A percentile compares a stretch with the other conserved stretches of the same genome.
phyloP scores from a whole-genome alignment of 352 stramenopile genomes.

The Phytophthora megakarya region DNA sequence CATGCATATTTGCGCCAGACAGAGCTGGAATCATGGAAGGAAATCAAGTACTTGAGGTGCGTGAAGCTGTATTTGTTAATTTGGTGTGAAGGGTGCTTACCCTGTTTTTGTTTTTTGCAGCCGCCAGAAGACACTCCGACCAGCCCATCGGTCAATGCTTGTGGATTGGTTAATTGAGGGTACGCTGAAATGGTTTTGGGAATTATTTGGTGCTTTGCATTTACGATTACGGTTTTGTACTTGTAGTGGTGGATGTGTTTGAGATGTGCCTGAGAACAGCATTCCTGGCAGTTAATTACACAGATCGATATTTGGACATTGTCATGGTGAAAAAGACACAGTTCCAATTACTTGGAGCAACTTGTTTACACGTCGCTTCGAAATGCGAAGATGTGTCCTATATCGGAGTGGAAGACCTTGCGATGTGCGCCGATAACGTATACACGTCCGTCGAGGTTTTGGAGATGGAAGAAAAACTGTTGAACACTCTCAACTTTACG shows the following conservation, averaged over 20 bases:
- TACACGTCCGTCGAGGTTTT: constrained; percentile 90
- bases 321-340: constrained; percentile 90
- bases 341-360: constrained; percentile 91
- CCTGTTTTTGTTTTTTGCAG: constrained; percentile 30
- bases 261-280: constrained; percentile 91
- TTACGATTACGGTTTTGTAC: constrained; percentile 2
- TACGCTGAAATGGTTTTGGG: constrained; percentile 22
- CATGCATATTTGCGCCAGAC: constrained; percentile 81
- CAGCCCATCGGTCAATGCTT: constrained; percentile 89
- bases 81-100: constrained; percentile 8
- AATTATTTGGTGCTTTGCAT: background rate
- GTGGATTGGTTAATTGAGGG: constrained; percentile 93
- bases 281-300: constrained; percentile 92
- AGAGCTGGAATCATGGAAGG: constrained; percentile 81
- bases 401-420: constrained; percentile 91
- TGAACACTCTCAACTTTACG: constrained; percentile 93
- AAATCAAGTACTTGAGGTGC: constrained; percentile 88
- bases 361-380: constrained; percentile 89
- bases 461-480: constrained; percentile 91
- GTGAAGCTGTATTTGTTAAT: background rate
- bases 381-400: constrained; percentile 94
- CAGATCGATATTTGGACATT: constrained; percentile 86
- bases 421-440: constrained; percentile 92
- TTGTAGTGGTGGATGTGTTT: constrained; percentile 90
- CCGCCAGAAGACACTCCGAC: constrained; percentile 81